These are phyloP conservation scores for Phytophthora sansomeana DNA, from an alignment of 352 stramenopile species.

Conservation along the genomic window DNA sequence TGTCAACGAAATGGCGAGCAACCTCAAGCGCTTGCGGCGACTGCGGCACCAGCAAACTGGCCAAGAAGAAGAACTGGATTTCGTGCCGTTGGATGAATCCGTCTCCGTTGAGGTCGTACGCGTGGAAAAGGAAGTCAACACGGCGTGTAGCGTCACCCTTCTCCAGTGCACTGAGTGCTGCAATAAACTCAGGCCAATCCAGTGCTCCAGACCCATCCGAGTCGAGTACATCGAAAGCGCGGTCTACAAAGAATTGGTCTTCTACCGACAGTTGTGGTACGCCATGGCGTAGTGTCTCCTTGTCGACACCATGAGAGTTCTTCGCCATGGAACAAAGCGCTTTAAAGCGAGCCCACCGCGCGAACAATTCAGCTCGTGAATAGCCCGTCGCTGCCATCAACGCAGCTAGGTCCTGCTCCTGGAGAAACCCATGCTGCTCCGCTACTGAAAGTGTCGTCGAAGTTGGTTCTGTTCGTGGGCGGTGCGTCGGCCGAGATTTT, in stretches of 20 bases:
- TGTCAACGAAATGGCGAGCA: slow-evolving; percentile 63
- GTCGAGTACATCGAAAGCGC: slow-evolving; percentile 74
- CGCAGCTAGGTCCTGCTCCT: slow-evolving; percentile 58
- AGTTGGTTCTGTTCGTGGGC: slow-evolving; percentile 3
- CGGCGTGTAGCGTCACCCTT: slow-evolving; percentile 62
- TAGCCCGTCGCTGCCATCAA: slow-evolving; percentile 65
- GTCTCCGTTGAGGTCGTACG: slow-evolving; percentile 78
- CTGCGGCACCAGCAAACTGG: slow-evolving; percentile 54
- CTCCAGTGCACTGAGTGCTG: slow-evolving; percentile 69
- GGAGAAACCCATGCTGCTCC: slow-evolving; percentile 62
- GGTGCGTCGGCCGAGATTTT: background rate
- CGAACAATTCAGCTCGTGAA: slow-evolving; percentile 67
- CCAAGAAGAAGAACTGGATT: slow-evolving; percentile 67
- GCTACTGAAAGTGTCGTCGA: slow-evolving; percentile 22
- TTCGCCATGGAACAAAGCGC: slow-evolving; percentile 68
- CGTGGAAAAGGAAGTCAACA: slow-evolving; percentile 74
- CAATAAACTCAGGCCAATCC: slow-evolving; percentile 81
- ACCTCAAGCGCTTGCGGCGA: slow-evolving; percentile 61
- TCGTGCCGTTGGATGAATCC: slow-evolving; percentile 67
- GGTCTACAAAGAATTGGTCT: slow-evolving; percentile 80
- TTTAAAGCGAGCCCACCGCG: slow-evolving; percentile 77
- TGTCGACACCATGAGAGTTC: slow-evolving; percentile 59
- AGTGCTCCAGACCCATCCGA: slow-evolving; percentile 65
- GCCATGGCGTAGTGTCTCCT: slow-evolving; percentile 68
- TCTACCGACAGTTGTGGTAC: slow-evolving; percentile 70